Evolutionary conservation across 768 basidiomycete genomes (phyloP).

Genomic region (Boletus fagicola): DNA sequence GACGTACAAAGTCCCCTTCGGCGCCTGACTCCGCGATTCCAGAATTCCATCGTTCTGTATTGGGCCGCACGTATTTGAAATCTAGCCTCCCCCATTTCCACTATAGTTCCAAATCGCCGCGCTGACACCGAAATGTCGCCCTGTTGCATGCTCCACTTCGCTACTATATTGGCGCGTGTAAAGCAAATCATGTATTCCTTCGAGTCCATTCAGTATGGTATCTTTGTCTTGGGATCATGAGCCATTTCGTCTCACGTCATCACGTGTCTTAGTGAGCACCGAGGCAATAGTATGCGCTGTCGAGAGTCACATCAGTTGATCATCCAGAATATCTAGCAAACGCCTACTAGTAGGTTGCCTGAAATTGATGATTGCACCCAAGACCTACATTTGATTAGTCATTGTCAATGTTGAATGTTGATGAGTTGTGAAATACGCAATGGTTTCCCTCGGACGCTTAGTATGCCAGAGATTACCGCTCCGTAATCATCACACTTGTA

Average conservation of each 20-base stretch:
- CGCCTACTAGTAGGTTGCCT: not conserved
- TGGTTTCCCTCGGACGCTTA: not conserved
- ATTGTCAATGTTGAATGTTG: not conserved
- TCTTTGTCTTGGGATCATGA: not conserved
- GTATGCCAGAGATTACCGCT: not conserved
- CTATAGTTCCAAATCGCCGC: slow-evolving; percentile 4
- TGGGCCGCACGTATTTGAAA: not conserved
- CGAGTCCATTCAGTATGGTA: not conserved
- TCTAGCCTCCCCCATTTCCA: not conserved
- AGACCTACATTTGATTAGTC: not conserved
- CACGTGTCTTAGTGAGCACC: not conserved
- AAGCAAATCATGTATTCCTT: not conserved
- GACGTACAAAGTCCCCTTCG: not conserved
- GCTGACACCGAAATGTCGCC: not conserved
- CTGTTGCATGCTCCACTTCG: not conserved
- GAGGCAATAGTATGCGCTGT: not conserved
- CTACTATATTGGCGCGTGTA: not conserved
- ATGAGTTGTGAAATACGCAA: no score
- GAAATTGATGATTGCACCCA: not conserved
- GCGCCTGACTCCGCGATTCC: not conserved
- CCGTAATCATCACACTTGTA: no score
- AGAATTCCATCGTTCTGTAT: not conserved
- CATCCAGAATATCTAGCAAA: not conserved
- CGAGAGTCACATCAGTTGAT: not conserved
- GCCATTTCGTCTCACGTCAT: not conserved